Conservation (phyloP, 208 protist genomes). For the Leishmania aethiopica region DNA sequence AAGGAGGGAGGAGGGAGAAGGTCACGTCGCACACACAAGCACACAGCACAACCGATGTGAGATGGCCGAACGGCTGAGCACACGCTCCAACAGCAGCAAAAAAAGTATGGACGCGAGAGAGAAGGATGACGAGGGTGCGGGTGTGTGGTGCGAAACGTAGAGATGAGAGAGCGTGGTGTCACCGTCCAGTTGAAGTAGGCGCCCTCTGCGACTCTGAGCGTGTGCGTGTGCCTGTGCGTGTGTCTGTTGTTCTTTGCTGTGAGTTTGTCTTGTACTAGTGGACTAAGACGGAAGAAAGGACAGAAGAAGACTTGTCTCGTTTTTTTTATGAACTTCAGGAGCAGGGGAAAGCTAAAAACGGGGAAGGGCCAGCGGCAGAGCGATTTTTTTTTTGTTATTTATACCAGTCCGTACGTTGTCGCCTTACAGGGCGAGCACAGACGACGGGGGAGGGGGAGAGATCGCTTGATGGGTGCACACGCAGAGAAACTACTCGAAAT, state of each 20-base stretch:
- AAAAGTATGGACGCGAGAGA: too few species aligned
- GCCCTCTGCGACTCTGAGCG: not conserved
- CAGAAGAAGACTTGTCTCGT: too few species aligned
- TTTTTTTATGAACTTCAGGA: not conserved
- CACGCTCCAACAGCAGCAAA: not conserved
- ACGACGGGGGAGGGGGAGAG: not conserved
- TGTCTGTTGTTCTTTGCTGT: too few species aligned
- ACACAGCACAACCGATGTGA: not conserved
- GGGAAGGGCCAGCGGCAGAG: too few species aligned
- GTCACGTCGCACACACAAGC: not conserved
- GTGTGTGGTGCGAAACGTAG: too few species aligned
- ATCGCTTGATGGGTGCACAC: not conserved
- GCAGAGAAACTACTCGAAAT: not conserved
- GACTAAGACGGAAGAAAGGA: too few species aligned
- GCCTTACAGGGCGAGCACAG: not conserved
- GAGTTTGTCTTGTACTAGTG: too few species aligned
- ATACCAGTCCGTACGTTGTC: not conserved
- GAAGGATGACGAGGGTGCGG: too few species aligned
- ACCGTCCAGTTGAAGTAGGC: not conserved
- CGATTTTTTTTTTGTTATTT: not conserved
- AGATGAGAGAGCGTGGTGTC: not conserved
- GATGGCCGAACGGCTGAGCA: not conserved
- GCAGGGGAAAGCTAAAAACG: not conserved
- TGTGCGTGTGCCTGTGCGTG: too few species aligned
- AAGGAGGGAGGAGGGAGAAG: not conserved